Base-by-base conservation (phyloP, 257 asterid genomes). In the Solanum ossicruentum region DNA sequence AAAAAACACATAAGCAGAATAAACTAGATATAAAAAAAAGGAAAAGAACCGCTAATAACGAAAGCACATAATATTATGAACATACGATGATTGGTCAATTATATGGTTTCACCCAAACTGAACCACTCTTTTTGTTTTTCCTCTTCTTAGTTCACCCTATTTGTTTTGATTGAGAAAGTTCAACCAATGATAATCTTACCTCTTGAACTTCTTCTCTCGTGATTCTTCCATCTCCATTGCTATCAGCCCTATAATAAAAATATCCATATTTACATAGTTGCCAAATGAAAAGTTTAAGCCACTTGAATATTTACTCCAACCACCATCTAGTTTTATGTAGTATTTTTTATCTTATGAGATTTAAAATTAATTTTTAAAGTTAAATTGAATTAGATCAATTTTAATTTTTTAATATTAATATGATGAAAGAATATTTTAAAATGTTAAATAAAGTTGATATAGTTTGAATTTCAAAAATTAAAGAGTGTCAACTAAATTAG, bases 201-300 rank as follows among this genome's bases (percentile, higher is more conserved):
- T 95, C 97, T 83, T 85, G 93, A 78, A 95, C 97, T 90, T 95
- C 98, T n/a, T 94, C 97, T 87, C 92, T 89, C 12, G 98, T 94
- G 85, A 95, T 94, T 88, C 92, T 92, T 78, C 98, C 99, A 84
- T 95, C 98, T 55, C 92, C 98, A 85, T 95, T 94, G 83, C 90
- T 89, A 86, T 95, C 99, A 17, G 98, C 98, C 99, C 99, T 95
- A 86, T 49, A 83, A 55, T 13, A 10, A 28, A 69, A 67, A 28
- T 2, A 58, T 69, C 12, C 5, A 21, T 49, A 75, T 75, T 49
- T 75, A 49, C 45, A n/a, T 75, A 1, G 45, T 75, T 43, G 51
- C 13, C 58, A 49, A 70, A 10, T 70, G 32, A 41, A 18, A 70
- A 39, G 13, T n/a, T 60, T 60, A 21, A 18, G 23, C 8, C 11